phyloP scores from a whole-genome alignment of 805 yeast species.

The Ogataea pignaliae region DNA sequence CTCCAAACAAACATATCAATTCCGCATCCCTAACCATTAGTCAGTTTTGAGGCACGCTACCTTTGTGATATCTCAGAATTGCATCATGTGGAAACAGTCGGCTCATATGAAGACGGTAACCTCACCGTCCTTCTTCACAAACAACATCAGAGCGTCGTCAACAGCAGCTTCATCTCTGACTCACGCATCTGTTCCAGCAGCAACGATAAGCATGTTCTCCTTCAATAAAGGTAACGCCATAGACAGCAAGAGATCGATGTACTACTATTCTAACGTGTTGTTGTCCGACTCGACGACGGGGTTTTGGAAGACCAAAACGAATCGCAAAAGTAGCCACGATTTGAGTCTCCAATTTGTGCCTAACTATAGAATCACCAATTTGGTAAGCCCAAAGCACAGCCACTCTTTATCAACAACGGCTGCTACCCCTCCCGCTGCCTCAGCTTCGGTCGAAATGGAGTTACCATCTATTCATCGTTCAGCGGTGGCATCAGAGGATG shows the following conservation, averaged over 20 bases:
- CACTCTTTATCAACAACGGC: conserved; percentile 2
- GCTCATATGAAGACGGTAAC: background rate
- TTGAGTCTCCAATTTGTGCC: conserved; percentile 23
- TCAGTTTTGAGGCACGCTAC: too few species aligned
- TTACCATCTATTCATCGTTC: background rate
- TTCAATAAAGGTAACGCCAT: background rate
- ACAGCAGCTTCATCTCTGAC: background rate
- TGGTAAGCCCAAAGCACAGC: conserved; percentile 3
- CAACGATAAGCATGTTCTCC: background rate
- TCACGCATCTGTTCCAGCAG: background rate
- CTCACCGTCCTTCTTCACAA: background rate
- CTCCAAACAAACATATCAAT: too few species aligned
- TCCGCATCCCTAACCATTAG: too few species aligned
- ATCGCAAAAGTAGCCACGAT: background rate
- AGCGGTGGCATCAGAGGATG: background rate
- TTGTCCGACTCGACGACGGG: conserved; percentile 8
- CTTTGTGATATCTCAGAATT: too few species aligned
- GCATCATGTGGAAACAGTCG: conserved; percentile 32
- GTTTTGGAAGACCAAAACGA: conserved; percentile 1
- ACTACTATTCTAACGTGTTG: conserved; percentile 22
- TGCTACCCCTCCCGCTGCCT: conserved; percentile 1
- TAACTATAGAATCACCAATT: conserved; percentile 19
- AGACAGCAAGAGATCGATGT: conserved; percentile 7
- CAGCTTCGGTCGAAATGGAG: background rate
- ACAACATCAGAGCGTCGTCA: background rate